Conservation (phyloP, 805 yeast genomes). For the Teunomyces atbi region DNA sequence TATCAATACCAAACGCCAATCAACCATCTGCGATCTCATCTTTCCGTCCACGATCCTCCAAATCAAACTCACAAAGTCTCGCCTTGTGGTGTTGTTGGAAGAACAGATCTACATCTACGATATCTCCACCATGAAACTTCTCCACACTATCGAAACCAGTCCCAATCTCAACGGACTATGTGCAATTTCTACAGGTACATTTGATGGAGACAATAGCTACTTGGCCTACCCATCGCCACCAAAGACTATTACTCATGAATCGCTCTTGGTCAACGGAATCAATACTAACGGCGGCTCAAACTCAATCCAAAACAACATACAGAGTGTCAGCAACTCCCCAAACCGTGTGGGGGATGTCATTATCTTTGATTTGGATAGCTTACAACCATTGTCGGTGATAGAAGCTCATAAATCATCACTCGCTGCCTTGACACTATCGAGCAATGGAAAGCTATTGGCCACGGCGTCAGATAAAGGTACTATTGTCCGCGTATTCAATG, state of each 20-base stretch:
- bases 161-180: slow-evolving; percentile 53
- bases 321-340: slow-evolving; percentile 39
- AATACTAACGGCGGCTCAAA: slow-evolving; percentile 42
- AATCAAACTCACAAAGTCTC: slow-evolving; percentile 33
- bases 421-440: slow-evolving; percentile 64
- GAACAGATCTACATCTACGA: slow-evolving; percentile 46
- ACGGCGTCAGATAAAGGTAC: slow-evolving; percentile 92
- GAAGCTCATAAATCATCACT: slow-evolving; percentile 84
- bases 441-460: slow-evolving; percentile 78
- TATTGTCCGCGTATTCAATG: slow-evolving; percentile 75
- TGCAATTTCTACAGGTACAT: slow-evolving; percentile 49
- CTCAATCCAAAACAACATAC: slow-evolving; percentile 39
- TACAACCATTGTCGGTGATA: slow-evolving; percentile 75
- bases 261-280: slow-evolving; percentile 39
- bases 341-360: slow-evolving; percentile 67
- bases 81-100: slow-evolving; percentile 39
- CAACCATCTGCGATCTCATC: slow-evolving; percentile 43
- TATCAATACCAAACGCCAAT: slow-evolving; percentile 71
- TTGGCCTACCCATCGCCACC: slow-evolving; percentile 81
- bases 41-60: slow-evolving; percentile 42
- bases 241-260: slow-evolving; percentile 46
- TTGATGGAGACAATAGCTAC: slow-evolving; percentile 37
- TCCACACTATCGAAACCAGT: slow-evolving; percentile 46
- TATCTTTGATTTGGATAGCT: slow-evolving; percentile 70
- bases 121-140: slow-evolving; percentile 36